These are phyloP conservation scores for Glutinoglossum americanum DNA, from an alignment of 495 filamentous ascomycete species.

Conservation along the genomic window DNA sequence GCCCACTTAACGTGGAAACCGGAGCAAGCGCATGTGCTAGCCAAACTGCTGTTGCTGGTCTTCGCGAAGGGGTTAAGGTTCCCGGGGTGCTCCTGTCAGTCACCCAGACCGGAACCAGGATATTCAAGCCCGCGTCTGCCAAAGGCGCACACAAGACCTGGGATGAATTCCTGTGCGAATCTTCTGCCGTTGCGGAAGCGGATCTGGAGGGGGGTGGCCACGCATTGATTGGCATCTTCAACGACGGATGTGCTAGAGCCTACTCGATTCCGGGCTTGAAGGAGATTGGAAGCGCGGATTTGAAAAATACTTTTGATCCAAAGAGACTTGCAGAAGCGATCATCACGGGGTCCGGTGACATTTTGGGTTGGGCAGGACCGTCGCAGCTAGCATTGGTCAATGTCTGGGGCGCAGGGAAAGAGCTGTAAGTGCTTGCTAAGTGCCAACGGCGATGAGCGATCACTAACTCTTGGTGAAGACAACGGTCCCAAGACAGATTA, in stretches of 20 bases:
- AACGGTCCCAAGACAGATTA: conserved; percentile 41
- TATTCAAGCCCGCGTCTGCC: conserved; percentile 64
- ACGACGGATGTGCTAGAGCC: conserved; percentile 51
- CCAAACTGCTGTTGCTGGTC: conserved; percentile 41
- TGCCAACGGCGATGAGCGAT: not conserved
- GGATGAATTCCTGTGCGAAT: conserved; percentile 59
- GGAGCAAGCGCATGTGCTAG: conserved; percentile 58
- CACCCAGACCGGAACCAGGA: conserved; percentile 49
- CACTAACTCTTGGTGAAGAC: conserved; percentile 20
- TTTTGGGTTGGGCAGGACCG: conserved; percentile 78
- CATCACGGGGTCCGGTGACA: conserved; percentile 53
- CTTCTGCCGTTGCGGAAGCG: conserved; percentile 46
- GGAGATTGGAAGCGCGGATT: conserved; percentile 47
- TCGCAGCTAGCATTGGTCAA: conserved; percentile 62
- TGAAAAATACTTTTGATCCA: conserved; percentile 47
- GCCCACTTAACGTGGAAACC: conserved; percentile 54
- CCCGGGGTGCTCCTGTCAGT: conserved; percentile 51
- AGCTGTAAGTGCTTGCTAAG: conserved; percentile 20
- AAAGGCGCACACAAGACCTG: conserved; percentile 82
- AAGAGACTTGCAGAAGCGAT: conserved; percentile 41
- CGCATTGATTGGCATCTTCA: conserved; percentile 65
- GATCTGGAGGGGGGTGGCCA: conserved; percentile 49
- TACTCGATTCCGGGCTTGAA: conserved; percentile 74
- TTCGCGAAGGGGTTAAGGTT: conserved; percentile 47
- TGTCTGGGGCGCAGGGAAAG: conserved; percentile 52